Conservation (phyloP, 1,284 basidiomycete species). For the Vanrija sp. region DNA sequence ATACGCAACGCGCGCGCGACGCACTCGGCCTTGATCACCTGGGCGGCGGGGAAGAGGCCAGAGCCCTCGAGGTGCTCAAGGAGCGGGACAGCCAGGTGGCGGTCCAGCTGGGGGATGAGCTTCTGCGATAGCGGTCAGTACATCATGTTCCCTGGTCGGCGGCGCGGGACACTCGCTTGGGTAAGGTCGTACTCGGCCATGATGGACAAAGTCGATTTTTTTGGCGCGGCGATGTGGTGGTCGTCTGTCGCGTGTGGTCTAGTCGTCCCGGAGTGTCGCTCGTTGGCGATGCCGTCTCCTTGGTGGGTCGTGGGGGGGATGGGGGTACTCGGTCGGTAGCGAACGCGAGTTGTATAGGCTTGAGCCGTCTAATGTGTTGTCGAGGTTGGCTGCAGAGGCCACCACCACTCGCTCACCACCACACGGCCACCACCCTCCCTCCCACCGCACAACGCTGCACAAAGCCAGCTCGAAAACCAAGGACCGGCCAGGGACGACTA, state of each 20-base stretch:
- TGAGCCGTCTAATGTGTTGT: background rate
- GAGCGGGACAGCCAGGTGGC: constrained; percentile 88
- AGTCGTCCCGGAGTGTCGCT: no score
- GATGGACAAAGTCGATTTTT: constrained; percentile 15
- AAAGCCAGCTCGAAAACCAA: constrained; percentile 2
- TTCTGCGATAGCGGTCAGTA: constrained; percentile 55
- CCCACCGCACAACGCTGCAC: background rate
- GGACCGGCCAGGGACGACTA: background rate
- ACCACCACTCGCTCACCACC: background rate
- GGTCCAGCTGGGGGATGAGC: constrained; percentile 87
- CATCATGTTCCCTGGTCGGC: background rate
- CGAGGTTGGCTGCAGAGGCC: constrained; percentile 1
- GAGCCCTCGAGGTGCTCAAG: constrained; percentile 73
- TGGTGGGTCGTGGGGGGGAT: no score
- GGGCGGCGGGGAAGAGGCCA: constrained; percentile 39
- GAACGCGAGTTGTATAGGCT: no score
- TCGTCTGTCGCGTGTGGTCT: no score
- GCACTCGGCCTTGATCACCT: constrained; percentile 47
- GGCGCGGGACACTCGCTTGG: constrained; percentile 35
- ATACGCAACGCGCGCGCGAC: constrained; percentile 10
- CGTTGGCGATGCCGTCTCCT: no score
- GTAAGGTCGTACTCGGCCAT: constrained; percentile 87
- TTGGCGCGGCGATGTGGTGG: background rate
- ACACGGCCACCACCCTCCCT: background rate
- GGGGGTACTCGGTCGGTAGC: no score